Base-by-base conservation (phyloP, 2,329 filamentous ascomycete genomes). In the Exserohilum rostratum region DNA sequence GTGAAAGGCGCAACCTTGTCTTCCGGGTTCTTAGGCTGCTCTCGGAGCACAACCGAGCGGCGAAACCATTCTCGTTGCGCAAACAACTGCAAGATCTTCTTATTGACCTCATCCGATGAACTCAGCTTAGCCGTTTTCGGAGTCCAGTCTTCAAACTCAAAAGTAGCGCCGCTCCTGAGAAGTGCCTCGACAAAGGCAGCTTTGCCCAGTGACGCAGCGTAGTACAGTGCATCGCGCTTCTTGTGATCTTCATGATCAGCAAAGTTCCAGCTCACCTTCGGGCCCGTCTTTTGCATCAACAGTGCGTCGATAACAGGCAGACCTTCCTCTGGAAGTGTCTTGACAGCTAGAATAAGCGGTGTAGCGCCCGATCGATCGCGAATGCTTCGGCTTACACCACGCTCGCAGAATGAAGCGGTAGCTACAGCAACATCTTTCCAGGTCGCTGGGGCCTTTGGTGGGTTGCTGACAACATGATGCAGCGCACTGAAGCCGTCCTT, bases 291-390 rank as follows among this genome's bases (percentile, higher is more conserved):
- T 47, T 67, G 58, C 3, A 50, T 46, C 2, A 74, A 53, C 1
- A 73, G 46, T 9, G 56, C 58, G 44, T 74, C 65, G 4, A 74
- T 33, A 10, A 73, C 60, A 1, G 62, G 61, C 3, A 72, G 6
- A 0, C 70, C 71, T 6, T 72, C 65, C 42, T 69, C 68, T 0
- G 68, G 67, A 10, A 73, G 62, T 4, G 54, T 60, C 20, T 63
- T 72, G 31, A 70, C 49, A 2, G 71, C 71, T 25, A 64, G 53
- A 37, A 74, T 74, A n/a, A 74, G 66, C 20, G 71, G 69, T 9
- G 70, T 73, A 0, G 70, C 70, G 6, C 71, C 71, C 4, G 66
- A 67, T 34, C 62, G 55, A 50, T 74, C 68, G 17, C 71, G 66
- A 59, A 73, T 70, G 39, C 64, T 72, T 30, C 70, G 63, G 46